A percentile compares a stretch with the other conserved stretches of the same genome.
phyloP scores from a whole-genome alignment of 2,329 filamentous ascomycete species.

The Pseudocercospora fijiensis region DNA sequence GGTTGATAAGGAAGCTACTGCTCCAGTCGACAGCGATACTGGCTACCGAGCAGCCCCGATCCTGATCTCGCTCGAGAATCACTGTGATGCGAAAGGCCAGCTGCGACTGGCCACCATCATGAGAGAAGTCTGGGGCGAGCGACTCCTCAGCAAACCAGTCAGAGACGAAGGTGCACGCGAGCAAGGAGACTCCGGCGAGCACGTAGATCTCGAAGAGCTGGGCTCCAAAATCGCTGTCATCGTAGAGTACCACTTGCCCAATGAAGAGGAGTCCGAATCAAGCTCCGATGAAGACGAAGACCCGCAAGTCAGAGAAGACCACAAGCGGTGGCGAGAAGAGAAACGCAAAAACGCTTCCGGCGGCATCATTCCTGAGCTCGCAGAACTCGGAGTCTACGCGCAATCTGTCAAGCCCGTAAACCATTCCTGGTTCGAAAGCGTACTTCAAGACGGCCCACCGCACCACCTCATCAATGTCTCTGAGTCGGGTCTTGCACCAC shows the following conservation, averaged over 20 bases:
- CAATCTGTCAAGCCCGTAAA: slow-evolving; percentile 67
- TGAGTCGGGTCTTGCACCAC: slow-evolving; percentile 62
- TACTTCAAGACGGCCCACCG: slow-evolving; percentile 53
- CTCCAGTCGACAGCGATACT: slow-evolving; percentile 42
- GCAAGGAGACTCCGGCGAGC: slow-evolving; percentile 53
- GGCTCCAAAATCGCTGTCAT: slow-evolving; percentile 65
- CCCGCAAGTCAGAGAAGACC: slow-evolving; percentile 45
- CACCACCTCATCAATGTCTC: slow-evolving; percentile 70
- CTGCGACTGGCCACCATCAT: slow-evolving; percentile 62
- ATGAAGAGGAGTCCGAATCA: slow-evolving; percentile 49
- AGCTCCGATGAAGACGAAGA: slow-evolving; percentile 41
- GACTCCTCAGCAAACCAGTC: slow-evolving; percentile 59
- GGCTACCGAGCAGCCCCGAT: slow-evolving; percentile 55
- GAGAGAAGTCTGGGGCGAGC: slow-evolving; percentile 61
- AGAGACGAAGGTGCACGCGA: slow-evolving; percentile 57
- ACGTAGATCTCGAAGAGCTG: slow-evolving; percentile 60
- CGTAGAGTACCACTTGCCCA: slow-evolving; percentile 63
- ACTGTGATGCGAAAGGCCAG: slow-evolving; percentile 62
- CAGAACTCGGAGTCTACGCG: slow-evolving; percentile 65
- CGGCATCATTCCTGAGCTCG: slow-evolving; percentile 63
- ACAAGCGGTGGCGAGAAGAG: slow-evolving; percentile 55
- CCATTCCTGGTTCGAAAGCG: slow-evolving; percentile 62
- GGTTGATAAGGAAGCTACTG: slow-evolving; percentile 57
- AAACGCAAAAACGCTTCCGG: slow-evolving; percentile 49
- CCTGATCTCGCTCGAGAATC: slow-evolving; percentile 66